These are phyloP conservation scores for Moelleriella libera DNA, from an alignment of 2,329 filamentous ascomycete genomes.

Conservation along the genomic window DNA sequence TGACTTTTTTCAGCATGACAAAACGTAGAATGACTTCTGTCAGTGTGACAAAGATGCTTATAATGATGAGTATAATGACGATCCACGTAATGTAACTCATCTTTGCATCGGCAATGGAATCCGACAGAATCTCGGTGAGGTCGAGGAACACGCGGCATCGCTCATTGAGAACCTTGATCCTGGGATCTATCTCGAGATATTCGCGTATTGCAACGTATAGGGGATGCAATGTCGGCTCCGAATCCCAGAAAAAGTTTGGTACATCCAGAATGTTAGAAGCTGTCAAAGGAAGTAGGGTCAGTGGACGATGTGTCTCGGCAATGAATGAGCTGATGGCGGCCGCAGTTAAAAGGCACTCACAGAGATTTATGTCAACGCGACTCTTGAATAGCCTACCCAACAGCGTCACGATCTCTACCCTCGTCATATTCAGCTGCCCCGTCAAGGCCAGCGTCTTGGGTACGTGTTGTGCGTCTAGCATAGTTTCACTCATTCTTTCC, in stretches of 20 bases:
- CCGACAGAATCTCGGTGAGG: slow-evolving; percentile 84
- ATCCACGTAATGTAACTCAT: slow-evolving; percentile 98
- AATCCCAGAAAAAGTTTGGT: slow-evolving; percentile 97
- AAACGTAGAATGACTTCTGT: slow-evolving; percentile 83
- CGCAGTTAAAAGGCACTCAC: slow-evolving; percentile 36
- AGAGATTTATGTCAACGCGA: slow-evolving; percentile 92
- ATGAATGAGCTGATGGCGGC: background rate
- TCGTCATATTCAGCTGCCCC: slow-evolving; percentile 78
- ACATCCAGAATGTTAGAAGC: slow-evolving; percentile 93
- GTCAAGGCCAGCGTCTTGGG: slow-evolving; percentile 81
- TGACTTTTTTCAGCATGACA: slow-evolving; percentile 42
- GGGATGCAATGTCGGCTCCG: slow-evolving; percentile 85
- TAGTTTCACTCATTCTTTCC: slow-evolving; percentile 87
- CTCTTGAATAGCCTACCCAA: slow-evolving; percentile 84
- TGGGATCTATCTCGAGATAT: slow-evolving; percentile 92
- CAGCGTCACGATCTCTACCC: slow-evolving; percentile 84
- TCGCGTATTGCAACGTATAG: slow-evolving; percentile 90
- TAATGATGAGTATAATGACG: slow-evolving; percentile 81
- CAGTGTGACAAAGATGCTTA: slow-evolving; percentile 84
- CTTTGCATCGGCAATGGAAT: slow-evolving; percentile 84
- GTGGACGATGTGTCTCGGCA: no score
- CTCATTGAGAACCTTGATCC: slow-evolving; percentile 94
- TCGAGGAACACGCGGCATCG: slow-evolving; percentile 93
- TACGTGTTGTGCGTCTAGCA: slow-evolving; percentile 84
- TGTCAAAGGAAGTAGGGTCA: slow-evolving; percentile 16